Evolutionary conservation across 495 filamentous ascomycete species (phyloP).

Genomic region (Cercophora sp.): DNA sequence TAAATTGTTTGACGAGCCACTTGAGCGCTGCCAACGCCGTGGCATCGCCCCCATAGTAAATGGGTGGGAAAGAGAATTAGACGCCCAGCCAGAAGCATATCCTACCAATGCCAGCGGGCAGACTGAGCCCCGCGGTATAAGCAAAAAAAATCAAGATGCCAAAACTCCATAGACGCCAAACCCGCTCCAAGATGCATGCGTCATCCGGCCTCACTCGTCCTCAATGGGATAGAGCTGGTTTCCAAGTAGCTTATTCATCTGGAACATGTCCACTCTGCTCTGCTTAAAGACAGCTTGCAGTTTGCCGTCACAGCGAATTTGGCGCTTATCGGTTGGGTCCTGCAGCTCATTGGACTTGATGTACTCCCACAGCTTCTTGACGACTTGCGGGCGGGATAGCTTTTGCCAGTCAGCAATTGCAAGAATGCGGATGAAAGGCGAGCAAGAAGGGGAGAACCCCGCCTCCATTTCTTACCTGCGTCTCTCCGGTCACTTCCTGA

Average conservation of each 20-base stretch:
- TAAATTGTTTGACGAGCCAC: too few species aligned
- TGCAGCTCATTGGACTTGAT: conserved; percentile 84
- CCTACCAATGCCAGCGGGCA: not conserved
- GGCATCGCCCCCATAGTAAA: not conserved
- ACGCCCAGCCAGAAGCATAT: not conserved
- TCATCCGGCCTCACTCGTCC: conserved; percentile 28
- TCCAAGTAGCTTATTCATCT: conserved; percentile 73
- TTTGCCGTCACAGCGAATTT: conserved; percentile 86
- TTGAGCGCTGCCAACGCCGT: not conserved
- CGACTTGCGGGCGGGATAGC: conserved; percentile 89
- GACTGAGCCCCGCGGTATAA: not conserved
- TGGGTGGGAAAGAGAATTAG: not conserved
- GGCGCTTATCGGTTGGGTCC: conserved; percentile 83
- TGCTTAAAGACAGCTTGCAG: conserved; percentile 88
- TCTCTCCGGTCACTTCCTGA: conserved; percentile 53
- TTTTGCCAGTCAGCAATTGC: conserved; percentile 28
- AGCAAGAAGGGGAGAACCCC: not conserved
- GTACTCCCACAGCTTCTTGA: conserved; percentile 93
- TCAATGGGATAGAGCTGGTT: conserved; percentile 54
- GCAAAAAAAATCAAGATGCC: not conserved
- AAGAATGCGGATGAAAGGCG: not conserved
- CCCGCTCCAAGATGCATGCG: conserved; percentile 14
- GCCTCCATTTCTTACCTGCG: conserved; percentile 53
- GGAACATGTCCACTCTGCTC: conserved; percentile 94
- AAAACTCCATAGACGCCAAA: conserved; percentile 24